Conservation (phyloP, 495 filamentous ascomycete species). For the Penicillium lagena region DNA sequence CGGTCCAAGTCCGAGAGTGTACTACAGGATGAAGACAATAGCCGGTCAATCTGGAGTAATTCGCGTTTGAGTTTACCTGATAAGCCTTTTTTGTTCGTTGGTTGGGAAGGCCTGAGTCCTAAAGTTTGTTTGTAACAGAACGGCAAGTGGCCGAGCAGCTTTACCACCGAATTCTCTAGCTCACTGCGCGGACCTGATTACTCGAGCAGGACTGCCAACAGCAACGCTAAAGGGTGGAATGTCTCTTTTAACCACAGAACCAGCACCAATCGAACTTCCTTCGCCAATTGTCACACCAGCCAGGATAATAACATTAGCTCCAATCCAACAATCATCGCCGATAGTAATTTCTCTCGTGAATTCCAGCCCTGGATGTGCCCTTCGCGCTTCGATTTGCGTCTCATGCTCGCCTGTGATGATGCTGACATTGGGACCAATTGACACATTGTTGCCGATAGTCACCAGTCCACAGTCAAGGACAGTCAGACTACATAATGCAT, state of each 20-base stretch:
- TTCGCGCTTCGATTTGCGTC: constrained; percentile 29
- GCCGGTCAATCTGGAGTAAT: too few species aligned
- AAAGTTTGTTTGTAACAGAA: too few species aligned
- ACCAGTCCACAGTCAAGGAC: constrained; percentile 41
- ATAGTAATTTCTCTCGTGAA: constrained; percentile 30
- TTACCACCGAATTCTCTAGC: too few species aligned
- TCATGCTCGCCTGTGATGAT: constrained; percentile 43
- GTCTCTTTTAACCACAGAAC: constrained; percentile 34
- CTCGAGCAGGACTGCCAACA: constrained; percentile 31
- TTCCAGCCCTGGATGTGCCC: constrained; percentile 21
- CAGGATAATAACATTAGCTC: constrained; percentile 32
- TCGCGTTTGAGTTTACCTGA: too few species aligned
- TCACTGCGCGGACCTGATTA: constrained; percentile 13
- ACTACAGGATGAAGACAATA: too few species aligned
- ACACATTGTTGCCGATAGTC: constrained; percentile 33
- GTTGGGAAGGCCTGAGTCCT: too few species aligned
- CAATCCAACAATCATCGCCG: constrained; percentile 45
- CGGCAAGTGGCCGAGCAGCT: too few species aligned
- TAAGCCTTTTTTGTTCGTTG: too few species aligned
- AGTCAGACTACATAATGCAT: constrained; percentile 14
- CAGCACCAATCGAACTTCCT: constrained; percentile 39
- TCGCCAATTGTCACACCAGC: constrained; percentile 41
- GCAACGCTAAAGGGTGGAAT: constrained; percentile 32
- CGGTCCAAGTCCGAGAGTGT: too few species aligned
- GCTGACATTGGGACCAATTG: constrained; percentile 37